Conservation (phyloP, 768 basidiomycete genomes). For the Mycena alexandri region DNA sequence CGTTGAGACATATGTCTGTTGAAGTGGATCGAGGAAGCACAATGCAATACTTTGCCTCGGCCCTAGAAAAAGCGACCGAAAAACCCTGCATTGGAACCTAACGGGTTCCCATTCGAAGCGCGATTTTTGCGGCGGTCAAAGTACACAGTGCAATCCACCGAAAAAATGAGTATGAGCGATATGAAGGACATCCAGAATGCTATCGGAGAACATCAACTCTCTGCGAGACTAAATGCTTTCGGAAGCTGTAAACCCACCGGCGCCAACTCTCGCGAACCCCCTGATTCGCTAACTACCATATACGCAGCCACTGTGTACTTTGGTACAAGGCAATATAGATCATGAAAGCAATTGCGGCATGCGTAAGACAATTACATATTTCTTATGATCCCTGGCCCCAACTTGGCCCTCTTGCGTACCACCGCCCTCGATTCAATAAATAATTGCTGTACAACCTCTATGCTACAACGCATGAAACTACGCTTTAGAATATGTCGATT, state of each 20-base stretch:
- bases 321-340: constrained; percentile 9
- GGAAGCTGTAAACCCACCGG: neutral
- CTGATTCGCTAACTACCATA: too few species aligned
- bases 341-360: neutral
- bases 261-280: neutral
- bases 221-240: too few species aligned
- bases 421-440: too few species aligned
- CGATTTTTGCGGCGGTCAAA: constrained; percentile 16
- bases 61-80: neutral
- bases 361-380: too few species aligned
- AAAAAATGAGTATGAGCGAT: constrained; percentile 21
- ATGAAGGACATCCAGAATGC: constrained; percentile 32
- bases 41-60: too few species aligned
- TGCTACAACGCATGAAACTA: too few species aligned
- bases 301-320: neutral
- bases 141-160: constrained; percentile 14
- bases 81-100: neutral
- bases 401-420: too few species aligned
- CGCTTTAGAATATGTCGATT: neutral
- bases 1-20: too few species aligned
- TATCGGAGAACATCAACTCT: neutral
- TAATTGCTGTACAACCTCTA: too few species aligned
- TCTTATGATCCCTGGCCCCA: too few species aligned
- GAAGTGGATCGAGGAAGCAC: too few species aligned
- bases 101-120: neutral